Conservation (phyloP, 148 eudicot genomes). For the Pharnaceum exiguum region DNA sequence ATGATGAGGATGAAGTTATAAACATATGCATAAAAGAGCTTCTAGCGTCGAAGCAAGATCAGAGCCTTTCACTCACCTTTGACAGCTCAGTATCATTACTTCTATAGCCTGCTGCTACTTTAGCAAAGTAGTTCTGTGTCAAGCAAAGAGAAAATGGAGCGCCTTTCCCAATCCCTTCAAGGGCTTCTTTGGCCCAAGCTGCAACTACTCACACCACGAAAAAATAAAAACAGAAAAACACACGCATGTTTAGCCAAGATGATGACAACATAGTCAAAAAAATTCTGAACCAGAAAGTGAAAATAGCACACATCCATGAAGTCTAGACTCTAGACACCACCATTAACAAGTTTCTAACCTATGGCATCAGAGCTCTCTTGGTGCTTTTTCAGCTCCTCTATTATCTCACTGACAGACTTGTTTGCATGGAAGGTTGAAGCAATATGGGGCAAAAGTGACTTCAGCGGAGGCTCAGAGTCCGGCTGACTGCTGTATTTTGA, state of each 20-base stretch:
- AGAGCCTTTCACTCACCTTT: conserved; percentile 37
- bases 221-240: no score
- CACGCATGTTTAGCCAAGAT: neutral
- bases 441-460: conserved; percentile 67
- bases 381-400: conserved; percentile 57
- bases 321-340: neutral
- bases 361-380: conserved; percentile 52
- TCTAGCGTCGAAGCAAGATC: neutral
- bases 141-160: conserved; percentile 78
- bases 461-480: conserved; percentile 63
- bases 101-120: conserved; percentile 64
- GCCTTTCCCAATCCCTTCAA: conserved; percentile 70
- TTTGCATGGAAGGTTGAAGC: conserved; percentile 56
- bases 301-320: neutral
- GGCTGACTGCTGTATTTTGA: conserved; percentile 57
- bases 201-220: conserved; percentile 59
- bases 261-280: neutral
- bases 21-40: neutral
- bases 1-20: neutral
- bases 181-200: conserved; percentile 88
- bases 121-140: conserved; percentile 65
- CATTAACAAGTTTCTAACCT: conserved; percentile 31
- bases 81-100: conserved; percentile 45
- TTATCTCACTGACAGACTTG: conserved; percentile 52
- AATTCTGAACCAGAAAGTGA: neutral